Evolutionary conservation across 1,139 yeast genomes (phyloP).

Genomic region (Blastobotrys raffinosifermentans): DNA sequence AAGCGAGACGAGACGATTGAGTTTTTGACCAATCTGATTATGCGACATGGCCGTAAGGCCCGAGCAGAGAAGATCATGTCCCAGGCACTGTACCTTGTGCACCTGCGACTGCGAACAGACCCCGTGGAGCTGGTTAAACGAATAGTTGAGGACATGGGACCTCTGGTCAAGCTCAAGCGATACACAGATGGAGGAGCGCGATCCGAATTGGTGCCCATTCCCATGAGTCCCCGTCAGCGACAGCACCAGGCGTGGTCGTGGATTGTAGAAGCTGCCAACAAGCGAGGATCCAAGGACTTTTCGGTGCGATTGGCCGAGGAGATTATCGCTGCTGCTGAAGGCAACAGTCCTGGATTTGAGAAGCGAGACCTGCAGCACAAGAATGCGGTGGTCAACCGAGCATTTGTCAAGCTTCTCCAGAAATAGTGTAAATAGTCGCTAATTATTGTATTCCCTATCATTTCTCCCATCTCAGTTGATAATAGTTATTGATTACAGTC

Average conservation of each 20-base stretch:
- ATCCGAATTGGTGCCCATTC: constrained; percentile 71
- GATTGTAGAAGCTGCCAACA: constrained; percentile 80
- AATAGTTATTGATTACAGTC: no score
- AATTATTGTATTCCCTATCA: neutral
- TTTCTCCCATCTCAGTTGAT: no score
- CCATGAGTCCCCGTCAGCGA: constrained; percentile 77
- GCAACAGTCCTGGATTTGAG: constrained; percentile 78
- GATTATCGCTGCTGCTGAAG: constrained; percentile 67
- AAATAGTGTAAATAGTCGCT: constrained; percentile 11
- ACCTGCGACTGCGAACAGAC: constrained; percentile 62
- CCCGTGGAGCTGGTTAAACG: constrained; percentile 73
- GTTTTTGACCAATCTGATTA: constrained; percentile 76
- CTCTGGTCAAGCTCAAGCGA: constrained; percentile 72
- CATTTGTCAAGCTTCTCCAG: constrained; percentile 30
- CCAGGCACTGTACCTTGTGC: constrained; percentile 75
- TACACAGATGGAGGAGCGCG: constrained; percentile 84
- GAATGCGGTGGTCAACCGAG: constrained; percentile 54
- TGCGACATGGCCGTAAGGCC: constrained; percentile 89
- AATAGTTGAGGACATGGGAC: constrained; percentile 77
- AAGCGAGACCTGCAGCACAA: constrained; percentile 80
- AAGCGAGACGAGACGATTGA: constrained; percentile 65
- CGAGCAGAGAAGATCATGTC: constrained; percentile 69
- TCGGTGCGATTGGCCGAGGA: constrained; percentile 91
- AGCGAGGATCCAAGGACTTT: constrained; percentile 73
- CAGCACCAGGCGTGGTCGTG: constrained; percentile 80